A percentile compares a stretch with the other conserved stretches of the same genome.
Evolutionary conservation across 495 filamentous ascomycete species (phyloP).

Genomic region (Penicillium paradoxum): DNA sequence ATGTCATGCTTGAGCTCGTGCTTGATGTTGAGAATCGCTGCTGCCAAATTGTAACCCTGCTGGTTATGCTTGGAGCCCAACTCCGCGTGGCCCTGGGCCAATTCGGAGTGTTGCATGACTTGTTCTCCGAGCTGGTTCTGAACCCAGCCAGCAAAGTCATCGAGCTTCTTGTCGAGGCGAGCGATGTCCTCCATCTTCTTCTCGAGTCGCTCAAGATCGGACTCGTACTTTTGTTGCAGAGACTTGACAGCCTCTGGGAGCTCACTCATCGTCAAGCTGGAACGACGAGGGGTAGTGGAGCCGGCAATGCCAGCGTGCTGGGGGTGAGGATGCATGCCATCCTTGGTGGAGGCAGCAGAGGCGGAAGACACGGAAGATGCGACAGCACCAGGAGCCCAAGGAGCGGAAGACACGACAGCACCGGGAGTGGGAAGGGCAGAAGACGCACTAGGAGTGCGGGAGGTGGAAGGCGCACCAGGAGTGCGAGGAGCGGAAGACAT

Average conservation of each 20-base stretch:
- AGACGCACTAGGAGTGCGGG: too few relatives aligned
- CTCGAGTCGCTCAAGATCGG: background rate
- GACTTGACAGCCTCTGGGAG: background rate
- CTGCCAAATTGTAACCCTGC: too few relatives aligned
- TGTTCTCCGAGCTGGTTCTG: too few relatives aligned
- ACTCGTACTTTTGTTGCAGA: background rate
- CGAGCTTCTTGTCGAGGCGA: background rate
- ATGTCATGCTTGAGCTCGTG: background rate
- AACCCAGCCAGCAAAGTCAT: background rate
- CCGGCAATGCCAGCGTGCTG: too few relatives aligned
- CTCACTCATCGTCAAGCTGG: background rate
- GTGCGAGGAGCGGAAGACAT: too few relatives aligned
- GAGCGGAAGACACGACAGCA: too few relatives aligned
- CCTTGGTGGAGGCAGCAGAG: background rate
- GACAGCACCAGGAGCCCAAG: background rate
- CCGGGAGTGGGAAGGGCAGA: too few relatives aligned
- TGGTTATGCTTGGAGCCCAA: too few relatives aligned
- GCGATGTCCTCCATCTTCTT: background rate
- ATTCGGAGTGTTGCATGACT: background rate
- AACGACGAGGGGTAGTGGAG: background rate
- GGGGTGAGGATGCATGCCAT: background rate
- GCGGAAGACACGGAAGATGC: background rate
- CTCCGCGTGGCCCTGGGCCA: background rate
- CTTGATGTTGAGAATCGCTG: too few relatives aligned
- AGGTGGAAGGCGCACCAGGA: too few relatives aligned